phyloP scores from a whole-genome alignment of 768 basidiomycete species.

The Serendipita sp. region DNA sequence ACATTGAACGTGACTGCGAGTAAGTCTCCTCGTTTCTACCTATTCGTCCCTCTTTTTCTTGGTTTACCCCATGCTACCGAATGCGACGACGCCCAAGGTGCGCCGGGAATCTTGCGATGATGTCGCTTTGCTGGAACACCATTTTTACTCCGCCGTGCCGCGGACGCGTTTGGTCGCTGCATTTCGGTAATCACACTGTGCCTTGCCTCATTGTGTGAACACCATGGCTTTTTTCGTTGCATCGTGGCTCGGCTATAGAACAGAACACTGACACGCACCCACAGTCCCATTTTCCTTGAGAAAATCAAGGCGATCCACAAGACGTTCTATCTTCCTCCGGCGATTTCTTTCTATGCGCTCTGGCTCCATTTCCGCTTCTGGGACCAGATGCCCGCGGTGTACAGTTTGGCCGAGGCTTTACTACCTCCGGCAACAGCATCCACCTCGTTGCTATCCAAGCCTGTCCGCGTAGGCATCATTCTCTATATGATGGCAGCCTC shows the following conservation, averaged over 20 bases:
- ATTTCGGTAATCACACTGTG: neutral
- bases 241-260: neutral
- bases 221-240: neutral
- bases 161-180: neutral
- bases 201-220: neutral
- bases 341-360: slow-evolving; percentile 6
- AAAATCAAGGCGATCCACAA: slow-evolving; percentile 4
- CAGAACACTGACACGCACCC: neutral
- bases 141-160: neutral
- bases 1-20: slow-evolving; percentile 7
- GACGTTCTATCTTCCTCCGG: slow-evolving; percentile 6
- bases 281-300: slow-evolving; percentile 1
- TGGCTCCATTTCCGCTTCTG: slow-evolving; percentile 5
- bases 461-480: neutral
- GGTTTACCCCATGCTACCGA: neutral
- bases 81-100: neutral
- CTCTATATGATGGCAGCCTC: slow-evolving; percentile 6
- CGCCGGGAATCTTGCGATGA: slow-evolving; percentile 2
- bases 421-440: neutral
- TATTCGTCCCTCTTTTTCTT: neutral
- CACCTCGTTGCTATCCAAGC: neutral
- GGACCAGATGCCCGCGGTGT: slow-evolving; percentile 3
- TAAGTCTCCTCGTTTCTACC: neutral
- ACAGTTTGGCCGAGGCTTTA: neutral
- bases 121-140: neutral